Percentiles rank a stretch among this genome's conserved stretches.
Evolutionary conservation across 331 rosid species (phyloP).

Genomic region (Stylosanthes scabra): DNA sequence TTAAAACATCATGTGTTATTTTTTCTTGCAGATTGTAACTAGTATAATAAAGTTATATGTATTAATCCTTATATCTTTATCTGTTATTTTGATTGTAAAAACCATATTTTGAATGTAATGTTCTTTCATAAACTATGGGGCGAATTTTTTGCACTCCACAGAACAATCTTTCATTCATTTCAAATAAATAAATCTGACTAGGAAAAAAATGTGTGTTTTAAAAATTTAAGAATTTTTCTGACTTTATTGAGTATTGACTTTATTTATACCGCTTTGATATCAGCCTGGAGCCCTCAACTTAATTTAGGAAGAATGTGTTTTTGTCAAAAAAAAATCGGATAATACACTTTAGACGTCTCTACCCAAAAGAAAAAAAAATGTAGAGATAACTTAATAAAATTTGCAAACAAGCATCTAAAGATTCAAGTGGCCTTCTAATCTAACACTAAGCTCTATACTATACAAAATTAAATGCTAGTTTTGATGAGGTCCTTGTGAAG

Average conservation of each 20-base stretch:
- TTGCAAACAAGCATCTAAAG: slow-evolving; percentile 10
- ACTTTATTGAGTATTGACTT: neutral
- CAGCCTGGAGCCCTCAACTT: neutral
- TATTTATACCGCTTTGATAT: neutral
- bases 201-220: neutral
- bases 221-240: neutral
- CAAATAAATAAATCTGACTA: neutral
- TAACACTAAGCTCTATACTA: neutral
- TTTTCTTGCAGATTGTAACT: neutral
- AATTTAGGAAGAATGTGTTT: no score
- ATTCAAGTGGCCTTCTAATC: neutral
- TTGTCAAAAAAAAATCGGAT: no score
- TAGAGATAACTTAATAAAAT: no score
- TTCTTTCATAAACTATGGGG: neutral
- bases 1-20: neutral
- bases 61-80: neutral
- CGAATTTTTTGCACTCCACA: neutral
- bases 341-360: no score
- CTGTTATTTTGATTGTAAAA: neutral
- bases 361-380: no score
- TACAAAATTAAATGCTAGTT: neutral
- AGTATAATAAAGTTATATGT: neutral
- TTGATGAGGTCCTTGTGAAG: neutral
- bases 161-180: neutral
- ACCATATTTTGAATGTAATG: neutral